Evolutionary conservation across 805 yeast genomes (phyloP), one percentile per base, ranked within the genome.

Genomic region (Martiniozyma abietophila): DNA sequence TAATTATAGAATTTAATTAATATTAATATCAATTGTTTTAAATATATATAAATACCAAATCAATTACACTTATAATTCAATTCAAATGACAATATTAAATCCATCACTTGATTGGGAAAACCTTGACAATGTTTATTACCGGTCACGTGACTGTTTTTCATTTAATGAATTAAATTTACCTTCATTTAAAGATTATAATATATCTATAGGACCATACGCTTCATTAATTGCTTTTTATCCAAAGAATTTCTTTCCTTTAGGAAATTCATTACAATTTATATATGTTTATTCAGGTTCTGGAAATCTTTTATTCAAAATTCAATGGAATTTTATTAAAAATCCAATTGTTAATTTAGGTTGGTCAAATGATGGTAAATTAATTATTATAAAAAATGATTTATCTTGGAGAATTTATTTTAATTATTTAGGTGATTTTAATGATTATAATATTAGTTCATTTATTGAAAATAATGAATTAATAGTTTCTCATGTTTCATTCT

Each of bases 41-140:
- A n/a, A n/a, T n/a, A n/a, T n/a, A n/a, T n/a, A n/a, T n/a, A n/a
- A n/a, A n/a, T n/a, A n/a, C n/a, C n/a, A n/a, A n/a, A n/a, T n/a
- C n/a, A n/a, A n/a, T n/a, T n/a, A n/a, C n/a, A n/a, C n/a, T n/a
- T n/a, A n/a, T n/a, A n/a, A n/a, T n/a, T n/a, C n/a, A n/a, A n/a
- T n/a, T n/a, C n/a, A 20, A 49, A 58, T 46, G 50, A 40, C 48
- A 19, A 25, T 39, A 2, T 18, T 50, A 2, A 53, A 49, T 28
- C 64, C 64, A 6, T 55, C 60, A 31, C 35, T 59, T 18, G 58
- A 56, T 28, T 86, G 96, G 96, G 95, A 85, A 53, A 69, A 78
- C 43, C 65, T 86, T 14, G 76, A 73, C 35, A 74, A 75, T 53
- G 79, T 74, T 8, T 83, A 71, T 52, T 86, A 84, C 45, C 62